Evolutionary conservation across 2,329 filamentous ascomycete genomes (phyloP).

Genomic region (Saccharata proteae): DNA sequence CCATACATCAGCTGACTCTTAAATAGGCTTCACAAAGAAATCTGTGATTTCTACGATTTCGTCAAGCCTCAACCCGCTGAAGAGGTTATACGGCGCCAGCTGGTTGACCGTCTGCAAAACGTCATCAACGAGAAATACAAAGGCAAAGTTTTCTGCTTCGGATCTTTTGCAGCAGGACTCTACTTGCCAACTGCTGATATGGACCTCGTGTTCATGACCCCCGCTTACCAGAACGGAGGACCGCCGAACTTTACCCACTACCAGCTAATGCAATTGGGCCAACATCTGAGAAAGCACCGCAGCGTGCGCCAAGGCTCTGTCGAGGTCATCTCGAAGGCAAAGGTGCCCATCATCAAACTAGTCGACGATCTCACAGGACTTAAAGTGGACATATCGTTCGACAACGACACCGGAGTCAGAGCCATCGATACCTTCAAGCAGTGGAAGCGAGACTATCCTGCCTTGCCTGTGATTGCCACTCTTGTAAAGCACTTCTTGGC

Average conservation of each 20-base stretch:
- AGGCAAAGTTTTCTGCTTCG: constrained; percentile 62
- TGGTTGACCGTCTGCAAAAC: constrained; percentile 56
- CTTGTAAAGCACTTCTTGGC: constrained; percentile 85
- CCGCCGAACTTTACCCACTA: constrained; percentile 28
- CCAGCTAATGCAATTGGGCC: constrained; percentile 27
- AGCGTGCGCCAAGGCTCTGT: constrained; percentile 48
- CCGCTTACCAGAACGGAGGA: constrained; percentile 41
- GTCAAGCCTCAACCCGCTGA: constrained; percentile 70
- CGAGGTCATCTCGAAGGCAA: constrained; percentile 60
- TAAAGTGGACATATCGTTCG: constrained; percentile 87
- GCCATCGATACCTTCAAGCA: constrained; percentile 68
- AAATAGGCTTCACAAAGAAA: constrained; percentile 71
- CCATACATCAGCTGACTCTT: not conserved
- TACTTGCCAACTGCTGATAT: constrained; percentile 78
- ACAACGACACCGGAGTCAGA: constrained; percentile 70
- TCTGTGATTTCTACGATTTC: constrained; percentile 78
- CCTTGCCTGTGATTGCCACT: constrained; percentile 76
- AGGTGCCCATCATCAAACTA: constrained; percentile 88
- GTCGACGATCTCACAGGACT: constrained; percentile 66
- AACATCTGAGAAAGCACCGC: constrained; percentile 51
- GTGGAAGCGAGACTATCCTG: constrained; percentile 71
- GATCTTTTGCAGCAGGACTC: constrained; percentile 79
- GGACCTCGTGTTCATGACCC: constrained; percentile 73
- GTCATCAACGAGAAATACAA: constrained; percentile 36
- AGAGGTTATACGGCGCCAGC: constrained; percentile 56